These are phyloP conservation scores for Coccinonectria pachysandricola DNA, from an alignment of 2,329 filamentous ascomycete genomes.

Conservation along the genomic window DNA sequence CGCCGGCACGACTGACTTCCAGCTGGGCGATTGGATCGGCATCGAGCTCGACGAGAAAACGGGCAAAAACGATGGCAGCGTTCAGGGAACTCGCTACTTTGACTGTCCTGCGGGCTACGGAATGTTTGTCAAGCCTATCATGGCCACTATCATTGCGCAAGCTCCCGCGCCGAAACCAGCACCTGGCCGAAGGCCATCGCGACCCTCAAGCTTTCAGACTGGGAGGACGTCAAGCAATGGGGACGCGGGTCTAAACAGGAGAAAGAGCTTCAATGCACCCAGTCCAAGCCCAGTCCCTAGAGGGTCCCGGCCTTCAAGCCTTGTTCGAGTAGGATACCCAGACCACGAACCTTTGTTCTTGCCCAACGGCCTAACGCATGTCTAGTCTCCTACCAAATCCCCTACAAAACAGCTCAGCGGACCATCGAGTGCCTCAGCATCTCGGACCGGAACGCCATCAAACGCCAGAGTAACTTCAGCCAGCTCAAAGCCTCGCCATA, in stretches of 20 bases:
- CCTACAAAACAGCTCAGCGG: constrained; percentile 61
- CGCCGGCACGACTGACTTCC: constrained; percentile 69
- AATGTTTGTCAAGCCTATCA: constrained; percentile 76
- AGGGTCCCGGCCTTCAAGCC: constrained; percentile 38
- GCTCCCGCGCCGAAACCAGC: constrained; percentile 29
- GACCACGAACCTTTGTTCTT: constrained; percentile 32
- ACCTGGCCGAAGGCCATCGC: constrained; percentile 28
- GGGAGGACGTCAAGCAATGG: constrained; percentile 30
- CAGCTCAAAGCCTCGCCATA: constrained; percentile 42
- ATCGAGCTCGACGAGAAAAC: constrained; percentile 72
- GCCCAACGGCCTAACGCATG: constrained; percentile 7
- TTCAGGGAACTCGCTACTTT: constrained; percentile 82
- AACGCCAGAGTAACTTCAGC: constrained; percentile 37
- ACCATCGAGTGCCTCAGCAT: constrained; percentile 47
- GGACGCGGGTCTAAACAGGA: constrained; percentile 46
- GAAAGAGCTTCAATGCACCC: constrained; percentile 60
- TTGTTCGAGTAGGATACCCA: constrained; percentile 46
- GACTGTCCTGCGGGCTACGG: constrained; percentile 64
- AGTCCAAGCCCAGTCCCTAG: constrained; percentile 62
- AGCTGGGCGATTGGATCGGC: constrained; percentile 77
- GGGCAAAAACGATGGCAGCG: constrained; percentile 91
- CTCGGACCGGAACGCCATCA: constrained; percentile 56
- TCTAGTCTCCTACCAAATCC: constrained; percentile 65
- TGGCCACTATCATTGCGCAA: constrained; percentile 50
- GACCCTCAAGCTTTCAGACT: constrained; percentile 41